phyloP scores from a whole-genome alignment of 129 eudicot genomes.

The Arctium minus region DNA sequence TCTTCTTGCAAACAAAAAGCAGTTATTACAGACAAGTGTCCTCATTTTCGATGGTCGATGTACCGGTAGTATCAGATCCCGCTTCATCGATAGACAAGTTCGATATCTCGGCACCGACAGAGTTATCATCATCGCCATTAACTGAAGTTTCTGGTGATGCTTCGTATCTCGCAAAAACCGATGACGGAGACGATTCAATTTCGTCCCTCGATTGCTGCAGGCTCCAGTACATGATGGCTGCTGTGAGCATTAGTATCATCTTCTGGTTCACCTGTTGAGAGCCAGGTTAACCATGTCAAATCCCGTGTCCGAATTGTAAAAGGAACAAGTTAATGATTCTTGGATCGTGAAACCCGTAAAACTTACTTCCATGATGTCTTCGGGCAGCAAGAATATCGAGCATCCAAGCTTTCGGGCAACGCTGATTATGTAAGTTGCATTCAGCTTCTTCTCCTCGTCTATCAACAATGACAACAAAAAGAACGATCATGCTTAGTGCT shows the following conservation, averaged over 20 bases:
- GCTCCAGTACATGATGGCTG: constrained; percentile 98
- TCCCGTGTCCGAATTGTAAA: background rate
- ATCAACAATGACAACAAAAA: background rate
- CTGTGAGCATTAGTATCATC: constrained; percentile 88
- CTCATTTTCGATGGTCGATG: constrained; percentile 32
- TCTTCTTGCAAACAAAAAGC: background rate
- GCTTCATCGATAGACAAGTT: constrained; percentile 44
- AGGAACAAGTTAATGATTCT: background rate
- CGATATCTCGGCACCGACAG: constrained; percentile 34
- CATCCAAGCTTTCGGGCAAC: constrained; percentile 99
- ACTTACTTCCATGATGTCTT: constrained; percentile 84
- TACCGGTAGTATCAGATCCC: constrained; percentile 32
- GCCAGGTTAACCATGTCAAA: background rate
- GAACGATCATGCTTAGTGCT: background rate
- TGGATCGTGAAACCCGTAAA: background rate
- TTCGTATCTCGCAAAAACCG: constrained; percentile 30
- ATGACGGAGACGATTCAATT: constrained; percentile 36
- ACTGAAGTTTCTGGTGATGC: constrained; percentile 45
- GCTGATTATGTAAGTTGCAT: constrained; percentile 93
- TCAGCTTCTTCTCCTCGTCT: constrained; percentile 94
- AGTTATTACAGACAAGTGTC: constrained; percentile 9
- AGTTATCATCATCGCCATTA: constrained; percentile 41
- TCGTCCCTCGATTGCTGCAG: constrained; percentile 68
- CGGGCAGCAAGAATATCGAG: constrained; percentile 89
- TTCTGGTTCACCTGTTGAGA: constrained; percentile 76